Conservation (phyloP, 192 early-diverging fungal genomes). For the Linnemannia hyalina region DNA sequence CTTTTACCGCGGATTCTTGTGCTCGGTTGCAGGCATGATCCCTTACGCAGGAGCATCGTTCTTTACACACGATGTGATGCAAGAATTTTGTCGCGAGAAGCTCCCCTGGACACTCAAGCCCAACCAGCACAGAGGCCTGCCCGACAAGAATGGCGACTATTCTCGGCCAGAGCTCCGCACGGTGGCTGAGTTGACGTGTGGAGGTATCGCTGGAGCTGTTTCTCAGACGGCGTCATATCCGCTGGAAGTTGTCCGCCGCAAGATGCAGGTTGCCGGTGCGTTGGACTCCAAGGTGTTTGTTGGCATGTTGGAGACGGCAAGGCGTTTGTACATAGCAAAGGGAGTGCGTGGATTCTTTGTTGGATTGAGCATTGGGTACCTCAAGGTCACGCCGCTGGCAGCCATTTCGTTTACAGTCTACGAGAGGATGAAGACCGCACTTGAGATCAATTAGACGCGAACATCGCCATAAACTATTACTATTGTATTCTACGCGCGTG, state of each 20-base stretch:
- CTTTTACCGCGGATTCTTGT: slow-evolving; percentile 95
- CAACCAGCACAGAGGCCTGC: slow-evolving; percentile 23
- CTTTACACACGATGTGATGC: slow-evolving; percentile 85
- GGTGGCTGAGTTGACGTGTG: slow-evolving; percentile 85
- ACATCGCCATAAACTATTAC: too few relatives aligned
- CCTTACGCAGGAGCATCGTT: slow-evolving; percentile 98
- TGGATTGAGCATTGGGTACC: slow-evolving; percentile 95
- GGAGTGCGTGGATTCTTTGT: slow-evolving; percentile 94
- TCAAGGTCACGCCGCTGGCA: slow-evolving; percentile 96
- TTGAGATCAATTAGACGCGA: slow-evolving; percentile 61
- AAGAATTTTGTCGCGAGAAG: slow-evolving; percentile 68
- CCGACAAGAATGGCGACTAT: slow-evolving; percentile 58
- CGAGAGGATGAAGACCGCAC: slow-evolving; percentile 78
- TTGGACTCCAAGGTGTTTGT: slow-evolving; percentile 64
- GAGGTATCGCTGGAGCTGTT: slow-evolving; percentile 86
- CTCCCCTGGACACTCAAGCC: slow-evolving; percentile 41
- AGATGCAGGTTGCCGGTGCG: slow-evolving; percentile 85
- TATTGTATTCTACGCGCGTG: too few relatives aligned
- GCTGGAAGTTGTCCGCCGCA: slow-evolving; percentile 89
- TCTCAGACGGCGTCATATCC: slow-evolving; percentile 93
- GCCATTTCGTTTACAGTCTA: slow-evolving; percentile 91
- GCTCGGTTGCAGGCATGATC: slow-evolving; percentile 92
- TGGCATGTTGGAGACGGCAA: slow-evolving; percentile 70
- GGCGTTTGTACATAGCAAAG: slow-evolving; percentile 71
- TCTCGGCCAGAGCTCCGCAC: slow-evolving; percentile 68